These are phyloP conservation scores for Citrus glauca DNA, from an alignment of 345 rosid genomes.

Conservation along the genomic window DNA sequence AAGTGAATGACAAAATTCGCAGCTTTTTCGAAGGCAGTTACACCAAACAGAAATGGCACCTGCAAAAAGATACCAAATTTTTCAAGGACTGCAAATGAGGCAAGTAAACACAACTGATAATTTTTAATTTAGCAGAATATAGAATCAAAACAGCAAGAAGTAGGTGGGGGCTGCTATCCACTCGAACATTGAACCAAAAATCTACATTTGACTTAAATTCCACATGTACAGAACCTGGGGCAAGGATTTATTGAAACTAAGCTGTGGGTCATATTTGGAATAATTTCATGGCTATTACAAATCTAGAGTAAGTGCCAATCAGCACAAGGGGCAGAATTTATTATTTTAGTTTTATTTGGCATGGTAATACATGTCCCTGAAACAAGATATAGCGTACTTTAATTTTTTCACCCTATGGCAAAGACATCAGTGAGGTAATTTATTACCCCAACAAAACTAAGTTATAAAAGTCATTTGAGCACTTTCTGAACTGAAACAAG, in stretches of 20 bases:
- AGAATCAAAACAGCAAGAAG: neutral
- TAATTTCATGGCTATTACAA: neutral
- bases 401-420: neutral
- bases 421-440: neutral
- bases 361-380: neutral
- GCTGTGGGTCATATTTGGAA: neutral
- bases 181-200: neutral
- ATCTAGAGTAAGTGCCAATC: neutral
- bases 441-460: neutral
- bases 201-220: neutral
- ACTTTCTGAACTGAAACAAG: neutral
- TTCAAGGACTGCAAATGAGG: slow-evolving; percentile 1
- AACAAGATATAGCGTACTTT: neutral
- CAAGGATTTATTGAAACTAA: neutral
- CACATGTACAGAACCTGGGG: neutral
- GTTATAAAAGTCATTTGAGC: neutral
- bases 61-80: slow-evolving; percentile 28
- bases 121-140: neutral
- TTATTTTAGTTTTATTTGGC: neutral
- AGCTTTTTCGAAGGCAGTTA: slow-evolving; percentile 79
- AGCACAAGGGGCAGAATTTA: neutral
- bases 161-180: neutral
- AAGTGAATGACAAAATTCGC: slow-evolving; percentile 81
- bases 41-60: slow-evolving; percentile 99
- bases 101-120: neutral